Evolutionary conservation across 768 basidiomycete species (phyloP).

Genomic region (Rubroboletus pulcherrimus): DNA sequence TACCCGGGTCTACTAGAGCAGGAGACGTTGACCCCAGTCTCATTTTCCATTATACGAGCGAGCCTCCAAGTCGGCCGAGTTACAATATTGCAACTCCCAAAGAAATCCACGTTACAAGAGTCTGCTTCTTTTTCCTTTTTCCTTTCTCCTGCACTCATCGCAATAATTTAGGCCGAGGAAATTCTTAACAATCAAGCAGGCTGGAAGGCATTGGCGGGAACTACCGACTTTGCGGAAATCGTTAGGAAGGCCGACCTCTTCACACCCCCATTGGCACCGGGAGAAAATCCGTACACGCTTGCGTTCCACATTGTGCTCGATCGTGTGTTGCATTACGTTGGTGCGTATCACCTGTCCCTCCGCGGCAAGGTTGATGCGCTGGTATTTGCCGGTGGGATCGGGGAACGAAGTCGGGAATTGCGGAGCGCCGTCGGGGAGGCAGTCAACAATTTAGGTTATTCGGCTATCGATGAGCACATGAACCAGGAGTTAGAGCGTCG

Average conservation of each 20-base stretch:
- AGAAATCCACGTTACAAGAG: slow-evolving; percentile 53
- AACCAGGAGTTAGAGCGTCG: slow-evolving; percentile 38
- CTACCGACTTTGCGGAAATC: slow-evolving; percentile 78
- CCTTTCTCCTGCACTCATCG: background rate
- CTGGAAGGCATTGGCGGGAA: slow-evolving; percentile 75
- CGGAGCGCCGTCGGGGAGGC: slow-evolving; percentile 53
- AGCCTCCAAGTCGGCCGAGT: slow-evolving; percentile 44
- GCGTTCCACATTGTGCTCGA: slow-evolving; percentile 82
- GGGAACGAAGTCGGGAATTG: slow-evolving; percentile 66
- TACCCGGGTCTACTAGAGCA: slow-evolving; percentile 85
- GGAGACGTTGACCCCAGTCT: slow-evolving; percentile 82
- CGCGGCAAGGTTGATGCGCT: slow-evolving; percentile 67
- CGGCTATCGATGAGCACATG: slow-evolving; percentile 42
- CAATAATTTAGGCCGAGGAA: slow-evolving; percentile 51
- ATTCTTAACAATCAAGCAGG: slow-evolving; percentile 75
- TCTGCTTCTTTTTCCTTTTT: slow-evolving; percentile 10
- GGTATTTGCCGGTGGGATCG: slow-evolving; percentile 87
- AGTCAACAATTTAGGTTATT: slow-evolving; percentile 61
- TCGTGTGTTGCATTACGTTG: slow-evolving; percentile 67
- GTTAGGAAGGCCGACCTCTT: slow-evolving; percentile 38
- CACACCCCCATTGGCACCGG: slow-evolving; percentile 16
- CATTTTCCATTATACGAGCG: slow-evolving; percentile 75
- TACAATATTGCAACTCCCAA: slow-evolving; percentile 46
- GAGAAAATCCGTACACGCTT: slow-evolving; percentile 42
- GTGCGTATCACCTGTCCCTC: slow-evolving; percentile 73